A percentile compares a stretch with the other conserved stretches of the same genome.
phyloP scores from a whole-genome alignment of 768 basidiomycete species.

The Cystofilobasidium capitatum region DNA sequence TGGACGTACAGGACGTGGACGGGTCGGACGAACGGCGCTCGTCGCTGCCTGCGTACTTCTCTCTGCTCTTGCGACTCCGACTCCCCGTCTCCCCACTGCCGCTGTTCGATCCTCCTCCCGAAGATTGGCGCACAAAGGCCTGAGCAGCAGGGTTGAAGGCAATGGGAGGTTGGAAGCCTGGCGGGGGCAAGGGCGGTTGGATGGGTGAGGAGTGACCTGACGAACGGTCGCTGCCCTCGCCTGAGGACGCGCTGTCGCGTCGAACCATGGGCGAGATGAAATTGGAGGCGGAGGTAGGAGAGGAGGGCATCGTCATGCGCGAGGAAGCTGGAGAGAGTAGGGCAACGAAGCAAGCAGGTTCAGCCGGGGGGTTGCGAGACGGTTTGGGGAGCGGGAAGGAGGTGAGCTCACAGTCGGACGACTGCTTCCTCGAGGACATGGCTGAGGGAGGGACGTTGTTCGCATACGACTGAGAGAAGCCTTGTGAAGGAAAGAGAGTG shows the following conservation, averaged over 20 bases:
- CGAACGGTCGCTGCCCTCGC: background rate
- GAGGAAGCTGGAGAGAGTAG: background rate
- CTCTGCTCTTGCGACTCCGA: background rate
- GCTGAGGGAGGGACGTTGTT: no score
- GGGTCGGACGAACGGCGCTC: background rate
- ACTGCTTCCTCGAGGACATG: no score
- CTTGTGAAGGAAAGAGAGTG: no score
- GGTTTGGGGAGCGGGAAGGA: no score
- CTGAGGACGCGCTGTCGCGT: background rate
- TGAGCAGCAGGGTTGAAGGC: slow-evolving; percentile 24
- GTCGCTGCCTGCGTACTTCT: background rate
- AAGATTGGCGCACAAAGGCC: background rate
- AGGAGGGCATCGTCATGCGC: background rate
- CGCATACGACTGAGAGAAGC: no score
- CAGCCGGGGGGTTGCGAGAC: no score
- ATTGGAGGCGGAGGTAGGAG: no score
- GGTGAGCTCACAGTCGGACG: no score
- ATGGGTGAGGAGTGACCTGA: background rate
- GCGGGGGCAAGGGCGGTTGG: slow-evolving; percentile 19
- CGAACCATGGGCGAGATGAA: background rate
- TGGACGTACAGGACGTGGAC: background rate
- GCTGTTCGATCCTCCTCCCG: background rate
- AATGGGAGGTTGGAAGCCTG: slow-evolving; percentile 25
- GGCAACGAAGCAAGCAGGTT: no score
- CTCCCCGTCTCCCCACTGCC: background rate